Evolutionary conservation across 306 rosid species (phyloP), one percentile per base, ranked within the genome.

Genomic region (Carpinus viminea): DNA sequence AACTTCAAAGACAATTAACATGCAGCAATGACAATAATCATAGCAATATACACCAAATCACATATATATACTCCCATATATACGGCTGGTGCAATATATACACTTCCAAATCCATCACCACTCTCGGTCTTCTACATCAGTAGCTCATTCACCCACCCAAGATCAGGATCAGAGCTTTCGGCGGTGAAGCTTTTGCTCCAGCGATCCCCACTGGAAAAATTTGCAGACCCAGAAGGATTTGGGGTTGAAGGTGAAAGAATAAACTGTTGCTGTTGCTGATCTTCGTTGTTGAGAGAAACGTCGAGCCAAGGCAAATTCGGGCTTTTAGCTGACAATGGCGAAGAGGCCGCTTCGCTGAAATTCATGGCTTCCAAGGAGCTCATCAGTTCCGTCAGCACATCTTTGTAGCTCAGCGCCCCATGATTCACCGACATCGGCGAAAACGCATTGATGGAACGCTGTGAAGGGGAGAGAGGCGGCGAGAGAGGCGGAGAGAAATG

Each of bases 81-180:
- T 73, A 77, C 66, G 76, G 70, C 69, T 75, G 81, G 54, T 80
- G 76, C 88, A 79, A 81, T 88, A 88, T 88, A 15, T 84, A 88
- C 91, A 91, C 71, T 83, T 88, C 66, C 34, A 21, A 51, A 76
- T 55, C 68, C 34, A 36, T 48, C 51, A 52, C 72, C 38, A 20
- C 82, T 55, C 13, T 20, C 24, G 7, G 55, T 17, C 53, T 47
- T 41, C 82, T 91, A 92, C 97, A 84, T 92, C 75, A 95, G 82
- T 68, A 95, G 88, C 12, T 95, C 98, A 75, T 95, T 88, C 24
- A 95, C 92, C 98, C 98, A 95, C 21, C 93, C 97, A 9, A 95
- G 85, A 89, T 95, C 98, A 0, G 93, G 98, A 70, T 68, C 83
- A 3, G 86, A 68, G 51, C 8, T 43, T 16, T 66, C 72, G 8